Base-by-base conservation (phyloP, 805 yeast species). In the Torulaspora franciscae region DNA sequence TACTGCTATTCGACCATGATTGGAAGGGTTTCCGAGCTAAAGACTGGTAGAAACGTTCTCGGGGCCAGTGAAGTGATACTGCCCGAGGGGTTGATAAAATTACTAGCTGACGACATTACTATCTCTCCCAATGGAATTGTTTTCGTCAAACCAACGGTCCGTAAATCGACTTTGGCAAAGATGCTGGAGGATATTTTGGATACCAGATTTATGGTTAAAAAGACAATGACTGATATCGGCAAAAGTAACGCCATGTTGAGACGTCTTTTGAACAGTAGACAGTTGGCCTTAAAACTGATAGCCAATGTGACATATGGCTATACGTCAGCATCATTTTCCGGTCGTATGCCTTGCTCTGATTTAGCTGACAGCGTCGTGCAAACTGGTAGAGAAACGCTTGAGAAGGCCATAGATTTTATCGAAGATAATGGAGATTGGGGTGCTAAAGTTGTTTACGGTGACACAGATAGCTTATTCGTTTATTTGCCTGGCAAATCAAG, bases 291-390 rank as follows among this genome's bases (percentile, higher is more conserved):
- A 50, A 93, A 93, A 59, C 69, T 91, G 38, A 81, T 89, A 34
- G 97, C 99, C 0, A 90, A 89, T 63, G 99, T 93, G 7, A 91
- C 96, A 0, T 93, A 93, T 67, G 99, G 99, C 0, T 93, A 93
- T 59, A 76, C 97, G 0, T 84, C 96, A 0, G 99, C 99, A 0
- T 80, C 96, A 0, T 93, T 84, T 59, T 87, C 96, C 7, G 99
- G 99, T 0, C 70, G 99, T 50, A 93, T 93, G 99, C 98, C 99
- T 0, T 86, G 93, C 56, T 81, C 95, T 0, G 98, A 90, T 60
- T 74, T 93, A 25, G 96, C 99, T 0, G 99, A 93, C 66, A 84
- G 95, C 9, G 87, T 93, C 61, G 99, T 93, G 1, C 80, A 89
- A 17, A 81, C 93, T 0, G 99, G 93, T 0, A 70, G 98, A 43